Percentiles rank a stretch among this genome's conserved stretches.
phyloP scores from a whole-genome alignment of 2,329 filamentous ascomycete species.

The Fusarium equiseti region DNA sequence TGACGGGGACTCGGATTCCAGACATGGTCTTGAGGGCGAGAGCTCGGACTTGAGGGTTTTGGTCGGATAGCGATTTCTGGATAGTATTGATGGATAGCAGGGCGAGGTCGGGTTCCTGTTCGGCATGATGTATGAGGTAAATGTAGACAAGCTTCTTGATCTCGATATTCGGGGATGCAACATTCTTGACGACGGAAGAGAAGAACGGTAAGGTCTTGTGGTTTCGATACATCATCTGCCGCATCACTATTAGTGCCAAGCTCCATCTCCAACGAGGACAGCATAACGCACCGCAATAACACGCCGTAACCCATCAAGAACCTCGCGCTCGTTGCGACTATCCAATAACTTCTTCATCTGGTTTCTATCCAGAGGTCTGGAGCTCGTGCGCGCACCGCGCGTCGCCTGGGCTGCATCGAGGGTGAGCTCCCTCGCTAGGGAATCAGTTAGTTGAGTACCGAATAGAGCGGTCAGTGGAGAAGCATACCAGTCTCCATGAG shows the following conservation, averaged over 20 bases:
- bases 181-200: conserved; percentile 98
- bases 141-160: conserved; percentile 99
- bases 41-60: conserved; percentile 89
- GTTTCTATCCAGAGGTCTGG: conserved; percentile 76
- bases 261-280: not conserved
- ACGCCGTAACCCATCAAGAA: conserved; percentile 89
- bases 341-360: conserved; percentile 96
- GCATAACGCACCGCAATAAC: conserved; percentile 80
- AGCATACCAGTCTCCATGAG: conserved; percentile 90
- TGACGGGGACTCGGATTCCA: conserved; percentile 95
- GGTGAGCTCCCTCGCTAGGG: conserved; percentile 90
- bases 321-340: conserved; percentile 91
- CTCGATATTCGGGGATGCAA: conserved; percentile 91
- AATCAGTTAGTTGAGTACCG: conserved; percentile 38
- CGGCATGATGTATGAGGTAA: conserved; percentile 96
- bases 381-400: conserved; percentile 71
- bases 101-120: conserved; percentile 94
- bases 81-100: conserved; percentile 98
- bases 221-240: conserved; percentile 92
- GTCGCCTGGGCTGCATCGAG: conserved; percentile 96
- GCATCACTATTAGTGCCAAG: conserved; percentile 16
- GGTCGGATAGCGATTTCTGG: conserved; percentile 94
- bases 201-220: conserved; percentile 93
- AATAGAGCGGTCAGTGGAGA: conserved; percentile 17
- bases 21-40: conserved; percentile 97